phyloP scores from a whole-genome alignment of 768 basidiomycete species.

The Lactarius akahatsu region DNA sequence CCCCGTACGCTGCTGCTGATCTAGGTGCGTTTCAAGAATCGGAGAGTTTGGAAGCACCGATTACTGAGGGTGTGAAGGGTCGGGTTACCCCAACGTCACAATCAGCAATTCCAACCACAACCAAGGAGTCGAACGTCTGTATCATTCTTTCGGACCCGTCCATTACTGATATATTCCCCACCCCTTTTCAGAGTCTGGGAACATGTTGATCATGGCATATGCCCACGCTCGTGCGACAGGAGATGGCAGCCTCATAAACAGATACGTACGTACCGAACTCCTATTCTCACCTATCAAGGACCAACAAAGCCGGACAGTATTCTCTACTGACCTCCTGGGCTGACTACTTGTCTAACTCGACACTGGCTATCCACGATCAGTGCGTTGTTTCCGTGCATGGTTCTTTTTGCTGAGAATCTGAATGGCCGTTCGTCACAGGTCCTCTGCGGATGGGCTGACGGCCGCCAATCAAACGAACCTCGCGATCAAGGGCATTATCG shows the following conservation, averaged over 20 bases:
- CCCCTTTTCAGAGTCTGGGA: neutral
- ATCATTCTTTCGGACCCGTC: neutral
- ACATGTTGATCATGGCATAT: neutral
- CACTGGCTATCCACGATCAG: neutral
- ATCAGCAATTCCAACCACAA: neutral
- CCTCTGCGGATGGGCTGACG: neutral
- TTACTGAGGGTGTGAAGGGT: neutral
- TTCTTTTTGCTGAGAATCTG: neutral
- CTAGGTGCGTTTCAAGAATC: neutral
- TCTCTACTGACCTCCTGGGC: neutral
- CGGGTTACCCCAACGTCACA: neutral
- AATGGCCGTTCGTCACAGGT: neutral
- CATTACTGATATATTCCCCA: neutral
- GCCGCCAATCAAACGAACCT: neutral
- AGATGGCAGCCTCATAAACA: neutral
- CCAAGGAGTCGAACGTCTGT: neutral
- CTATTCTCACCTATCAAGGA: neutral
- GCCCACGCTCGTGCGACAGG: neutral
- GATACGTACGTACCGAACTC: neutral
- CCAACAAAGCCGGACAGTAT: neutral
- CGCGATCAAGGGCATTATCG: slow-evolving; percentile 2
- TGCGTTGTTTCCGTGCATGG: neutral
- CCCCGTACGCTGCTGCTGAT: neutral
- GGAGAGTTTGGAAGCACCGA: neutral
- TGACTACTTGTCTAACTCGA: neutral